Evolutionary conservation across 2,329 filamentous ascomycete genomes (phyloP), one percentile per base, ranked within the genome.

Genomic region (Aspergillus calidoustus): DNA sequence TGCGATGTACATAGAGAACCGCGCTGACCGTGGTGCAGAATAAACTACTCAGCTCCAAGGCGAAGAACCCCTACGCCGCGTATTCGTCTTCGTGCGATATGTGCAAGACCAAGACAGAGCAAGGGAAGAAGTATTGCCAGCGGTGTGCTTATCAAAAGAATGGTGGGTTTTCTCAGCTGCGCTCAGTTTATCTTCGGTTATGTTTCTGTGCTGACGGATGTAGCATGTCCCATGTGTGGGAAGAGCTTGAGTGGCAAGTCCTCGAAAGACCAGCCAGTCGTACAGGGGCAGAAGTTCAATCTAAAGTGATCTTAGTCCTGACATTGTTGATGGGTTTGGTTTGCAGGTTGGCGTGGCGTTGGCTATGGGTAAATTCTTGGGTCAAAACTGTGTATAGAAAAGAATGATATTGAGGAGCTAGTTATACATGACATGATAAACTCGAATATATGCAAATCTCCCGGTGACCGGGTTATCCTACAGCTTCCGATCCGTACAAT

Each of bases 11-110:
- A 41, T 8, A 15, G 34, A 15, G 34, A 15, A 41, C 19, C 19
- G 15, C 5, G 34, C 34, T 41, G 13, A 41, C 34, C 13, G 13
- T 41, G 34, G 34, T 11, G 34, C 34, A 87, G 86, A 89, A 84
- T 75, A 89, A 90, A 73, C 80, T 89, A 4, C 77, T 89, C 34
- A 89, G 86, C 60, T 85, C 87, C 66, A 82, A 83, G 51, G 87
- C 87, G 34, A 87, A 88, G 75, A 89, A 89, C 65, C 87, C 87
- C 0, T 89, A 88, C 67, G 86, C 86, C 2, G 82, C 86, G 57
- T 89, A 89, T 72, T 82, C 86, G 9, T 87, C 85, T 68, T 82
- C 84, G 0, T 89, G 87, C 69, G 81, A 82, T 8, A 81, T 80
- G 44, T 89, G 87, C 80, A 89, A 87, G 73, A 84, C 84, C 30